Evolutionary conservation across 495 filamentous ascomycete species (phyloP), one percentile per base, ranked within the genome.

Genomic region (Trichoderma parareesei): DNA sequence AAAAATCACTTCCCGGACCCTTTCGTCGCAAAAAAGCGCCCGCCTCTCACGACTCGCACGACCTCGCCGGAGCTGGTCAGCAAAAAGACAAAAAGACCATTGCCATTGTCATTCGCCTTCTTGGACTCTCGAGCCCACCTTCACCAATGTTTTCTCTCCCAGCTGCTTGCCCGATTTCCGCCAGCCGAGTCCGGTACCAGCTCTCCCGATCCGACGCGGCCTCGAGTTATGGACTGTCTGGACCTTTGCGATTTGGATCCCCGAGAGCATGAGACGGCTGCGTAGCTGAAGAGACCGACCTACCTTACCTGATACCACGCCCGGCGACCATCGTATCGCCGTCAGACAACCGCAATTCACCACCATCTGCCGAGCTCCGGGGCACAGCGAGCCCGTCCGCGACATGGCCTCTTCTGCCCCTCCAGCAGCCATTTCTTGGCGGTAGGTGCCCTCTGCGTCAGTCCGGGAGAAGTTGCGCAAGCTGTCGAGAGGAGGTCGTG

Each of bases 161-260:
- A 57, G 53, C 53, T 57, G 53, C 20, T 57, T 57, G 1, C 27
- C 53, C 53, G 53, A 57, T 57, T 57, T 35, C 53, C 53, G 27
- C 53, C 53, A 57, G 20, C 53, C 53, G 53, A 57, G 53, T 57
- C 27, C 53, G 53, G 53, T 57, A 35, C 53, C 53, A 57, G 53
- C 53, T 57, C 53, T 38, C 27, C 53, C 53, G 16, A 57, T 57
- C 53, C 53, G 53, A 35, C 53, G 53, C 37, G 53, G 18, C 37
- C 37, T 14, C 20, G 53, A 57, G 53, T 57, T 57, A 57, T 57
- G 53, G 53, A 57, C 53, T 57, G 53, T 57, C 53, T 57, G 53
- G 53, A 57, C 11, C 53, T 57, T 37, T 57, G 20, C 53, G 53
- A 57, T 57, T 57, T 57, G 53, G 53, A 57, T 57, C 37, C 53